A percentile compares a stretch with the other conserved stretches of the same genome.
phyloP scores from a whole-genome alignment of 2,329 filamentous ascomycete genomes.

The Ophiostoma sp. region DNA sequence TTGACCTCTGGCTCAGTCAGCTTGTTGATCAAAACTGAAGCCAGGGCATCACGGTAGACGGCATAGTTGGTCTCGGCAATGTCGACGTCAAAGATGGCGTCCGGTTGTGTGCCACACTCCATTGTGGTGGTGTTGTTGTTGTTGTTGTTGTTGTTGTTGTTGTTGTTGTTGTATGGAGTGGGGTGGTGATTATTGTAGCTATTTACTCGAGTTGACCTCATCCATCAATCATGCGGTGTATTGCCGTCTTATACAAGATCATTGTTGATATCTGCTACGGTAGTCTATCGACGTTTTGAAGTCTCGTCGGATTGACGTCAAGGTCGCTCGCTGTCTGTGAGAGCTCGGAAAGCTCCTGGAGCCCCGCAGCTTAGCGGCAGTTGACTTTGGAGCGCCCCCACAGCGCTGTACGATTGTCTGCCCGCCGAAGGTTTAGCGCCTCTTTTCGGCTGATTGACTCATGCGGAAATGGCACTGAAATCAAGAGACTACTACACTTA shows the following conservation, averaged over 20 bases:
- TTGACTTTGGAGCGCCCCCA: neutral
- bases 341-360: neutral
- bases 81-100: slow-evolving; percentile 24
- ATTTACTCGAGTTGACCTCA: neutral
- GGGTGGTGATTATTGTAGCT: neutral
- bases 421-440: neutral
- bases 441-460: neutral
- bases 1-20: slow-evolving; percentile 43
- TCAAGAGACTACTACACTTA: neutral
- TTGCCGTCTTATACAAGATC: neutral
- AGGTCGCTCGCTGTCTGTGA: neutral
- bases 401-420: neutral
- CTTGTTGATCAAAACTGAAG: slow-evolving; percentile 65
- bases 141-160: too few relatives aligned
- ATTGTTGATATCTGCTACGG: neutral
- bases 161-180: too few relatives aligned
- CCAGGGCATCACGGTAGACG: slow-evolving; percentile 73
- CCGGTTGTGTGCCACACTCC: neutral
- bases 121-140: neutral
- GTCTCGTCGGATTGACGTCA: neutral
- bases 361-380: slow-evolving; percentile 2
- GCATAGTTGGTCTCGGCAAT: slow-evolving; percentile 55
- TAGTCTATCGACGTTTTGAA: too few relatives aligned
- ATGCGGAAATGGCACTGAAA: neutral
- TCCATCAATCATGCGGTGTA: neutral